Conservation (phyloP, 768 basidiomycete species). For the Collybia sordida region DNA sequence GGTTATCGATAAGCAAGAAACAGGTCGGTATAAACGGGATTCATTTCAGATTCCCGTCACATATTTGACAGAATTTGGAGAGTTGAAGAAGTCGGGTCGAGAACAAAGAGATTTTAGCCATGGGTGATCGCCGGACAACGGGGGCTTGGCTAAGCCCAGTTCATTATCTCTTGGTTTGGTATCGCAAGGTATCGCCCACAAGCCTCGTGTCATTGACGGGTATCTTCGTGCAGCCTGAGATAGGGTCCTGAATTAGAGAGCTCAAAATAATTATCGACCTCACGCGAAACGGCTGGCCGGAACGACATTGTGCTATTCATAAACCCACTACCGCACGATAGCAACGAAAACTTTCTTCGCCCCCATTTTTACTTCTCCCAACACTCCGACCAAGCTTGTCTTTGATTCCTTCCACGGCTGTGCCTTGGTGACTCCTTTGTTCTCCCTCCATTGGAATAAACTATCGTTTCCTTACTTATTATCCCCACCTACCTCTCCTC, state of each 20-base stretch:
- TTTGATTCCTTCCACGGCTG: constrained; percentile 19
- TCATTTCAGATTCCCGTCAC: too few species aligned
- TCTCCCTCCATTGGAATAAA: constrained; percentile 5
- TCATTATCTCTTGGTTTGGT: constrained; percentile 3
- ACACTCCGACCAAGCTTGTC: constrained; percentile 5
- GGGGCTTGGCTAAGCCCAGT: neutral
- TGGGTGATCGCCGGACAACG: neutral
- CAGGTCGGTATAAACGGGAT: too few species aligned
- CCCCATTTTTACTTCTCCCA: constrained; percentile 9
- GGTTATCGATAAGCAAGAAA: too few species aligned
- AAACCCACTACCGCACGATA: constrained; percentile 10
- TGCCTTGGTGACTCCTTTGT: constrained; percentile 21
- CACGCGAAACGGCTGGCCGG: constrained; percentile 22
- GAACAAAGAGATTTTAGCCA: neutral
- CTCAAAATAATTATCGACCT: constrained; percentile 5
- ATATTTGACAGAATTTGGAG: too few species aligned
- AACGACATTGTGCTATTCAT: constrained; percentile 17
- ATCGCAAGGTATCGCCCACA: constrained; percentile 8
- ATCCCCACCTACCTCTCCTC: constrained; percentile 13
- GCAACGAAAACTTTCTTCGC: constrained; percentile 12
- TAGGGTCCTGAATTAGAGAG: too few species aligned
- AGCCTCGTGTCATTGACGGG: constrained; percentile 14
- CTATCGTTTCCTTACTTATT: constrained; percentile 16
- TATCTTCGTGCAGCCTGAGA: neutral
- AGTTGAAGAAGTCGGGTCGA: too few species aligned